phyloP scores from a whole-genome alignment of 257 asterid species.

The Solanum dulcamara region DNA sequence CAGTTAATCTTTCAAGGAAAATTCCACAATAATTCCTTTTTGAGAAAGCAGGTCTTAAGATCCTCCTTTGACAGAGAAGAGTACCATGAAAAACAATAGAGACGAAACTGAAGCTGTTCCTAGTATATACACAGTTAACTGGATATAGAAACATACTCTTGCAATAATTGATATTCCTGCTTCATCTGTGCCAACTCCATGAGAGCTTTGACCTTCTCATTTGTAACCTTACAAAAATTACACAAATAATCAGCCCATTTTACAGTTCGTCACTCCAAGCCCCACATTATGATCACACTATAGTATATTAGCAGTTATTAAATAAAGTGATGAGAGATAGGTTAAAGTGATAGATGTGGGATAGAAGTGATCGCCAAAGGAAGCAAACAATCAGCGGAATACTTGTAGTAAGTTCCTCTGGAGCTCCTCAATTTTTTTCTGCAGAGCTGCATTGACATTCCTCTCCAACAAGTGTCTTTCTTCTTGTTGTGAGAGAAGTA shows the following conservation, averaged over 20 bases:
- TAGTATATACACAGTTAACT: background rate
- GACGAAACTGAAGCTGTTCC: background rate
- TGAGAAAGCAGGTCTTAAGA: background rate
- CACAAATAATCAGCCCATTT: background rate
- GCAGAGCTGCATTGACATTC: constrained; percentile 67
- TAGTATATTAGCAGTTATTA: background rate
- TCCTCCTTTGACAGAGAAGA: background rate
- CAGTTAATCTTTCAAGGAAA: background rate
- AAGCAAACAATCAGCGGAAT: background rate
- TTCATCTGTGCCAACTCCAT: constrained; percentile 91
- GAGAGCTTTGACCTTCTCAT: constrained; percentile 86
- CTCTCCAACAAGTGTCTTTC: constrained; percentile 80
- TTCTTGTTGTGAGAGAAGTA: constrained; percentile 90
- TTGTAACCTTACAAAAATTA: constrained; percentile 61
- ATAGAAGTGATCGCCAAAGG: background rate
- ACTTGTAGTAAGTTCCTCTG: constrained; percentile 84
- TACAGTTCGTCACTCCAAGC: background rate
- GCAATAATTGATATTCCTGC: constrained; percentile 46
- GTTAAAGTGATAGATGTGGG: background rate
- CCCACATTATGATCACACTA: background rate
- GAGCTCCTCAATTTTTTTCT: constrained; percentile 72
- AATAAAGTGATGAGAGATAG: background rate
- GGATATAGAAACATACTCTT: constrained; percentile 46
- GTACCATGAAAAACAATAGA: background rate
- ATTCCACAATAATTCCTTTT: background rate